A percentile compares a stretch with the other conserved stretches of the same genome.
These are phyloP conservation scores for Cladosporium velox DNA, from an alignment of 2,329 filamentous ascomycete genomes.

Conservation along the genomic window DNA sequence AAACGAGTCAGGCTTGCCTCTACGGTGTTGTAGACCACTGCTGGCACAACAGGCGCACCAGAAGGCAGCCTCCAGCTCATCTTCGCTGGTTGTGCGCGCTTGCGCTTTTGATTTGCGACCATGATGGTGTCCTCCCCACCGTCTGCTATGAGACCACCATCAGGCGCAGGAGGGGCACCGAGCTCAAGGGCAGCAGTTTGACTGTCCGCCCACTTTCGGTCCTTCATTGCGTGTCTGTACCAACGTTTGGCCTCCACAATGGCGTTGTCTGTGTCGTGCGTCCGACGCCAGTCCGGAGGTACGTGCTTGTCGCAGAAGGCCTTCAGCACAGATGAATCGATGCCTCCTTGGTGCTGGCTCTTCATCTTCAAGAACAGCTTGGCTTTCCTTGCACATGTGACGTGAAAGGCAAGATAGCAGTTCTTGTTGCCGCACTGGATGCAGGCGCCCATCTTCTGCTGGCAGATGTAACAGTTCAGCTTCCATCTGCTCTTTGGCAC, in stretches of 20 bases:
- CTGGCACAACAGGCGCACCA: slow-evolving; percentile 89
- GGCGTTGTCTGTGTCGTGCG: slow-evolving; percentile 79
- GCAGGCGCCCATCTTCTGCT: slow-evolving; percentile 95
- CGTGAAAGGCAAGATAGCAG: slow-evolving; percentile 95
- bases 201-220: slow-evolving; percentile 87
- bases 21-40: slow-evolving; percentile 82
- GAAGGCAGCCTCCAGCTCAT: slow-evolving; percentile 89
- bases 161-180: slow-evolving; percentile 62
- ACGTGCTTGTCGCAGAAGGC: slow-evolving; percentile 97
- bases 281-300: slow-evolving; percentile 81
- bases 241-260: slow-evolving; percentile 82
- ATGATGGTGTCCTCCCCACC: slow-evolving; percentile 54
- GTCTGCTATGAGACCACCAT: slow-evolving; percentile 47
- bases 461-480: slow-evolving; percentile 87
- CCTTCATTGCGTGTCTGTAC: slow-evolving; percentile 86
- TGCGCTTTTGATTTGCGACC: slow-evolving; percentile 61
- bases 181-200: slow-evolving; percentile 79
- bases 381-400: slow-evolving; percentile 88
- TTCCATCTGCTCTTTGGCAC: slow-evolving; percentile 92
- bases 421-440: slow-evolving; percentile 98
- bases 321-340: slow-evolving; percentile 82
- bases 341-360: slow-evolving; percentile 76
- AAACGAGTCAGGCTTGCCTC: slow-evolving; percentile 82
- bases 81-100: slow-evolving; percentile 58
- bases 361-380: slow-evolving; percentile 96